phyloP scores from a whole-genome alignment of 805 yeast species.

The Kazachstania psychrophila region DNA sequence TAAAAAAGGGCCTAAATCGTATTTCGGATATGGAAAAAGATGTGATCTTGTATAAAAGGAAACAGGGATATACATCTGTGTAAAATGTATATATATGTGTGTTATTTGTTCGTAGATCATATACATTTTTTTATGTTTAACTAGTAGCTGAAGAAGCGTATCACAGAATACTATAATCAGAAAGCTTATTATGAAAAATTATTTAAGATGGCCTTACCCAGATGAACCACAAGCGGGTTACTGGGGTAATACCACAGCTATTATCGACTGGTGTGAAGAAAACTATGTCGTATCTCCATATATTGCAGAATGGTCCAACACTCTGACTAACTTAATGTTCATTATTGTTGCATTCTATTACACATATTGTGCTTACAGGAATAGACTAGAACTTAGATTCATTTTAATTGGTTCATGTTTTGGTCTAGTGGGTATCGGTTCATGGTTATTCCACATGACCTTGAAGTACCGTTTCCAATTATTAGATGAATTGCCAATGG shows the following conservation, averaged over 20 bases:
- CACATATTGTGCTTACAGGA: constrained; percentile 47
- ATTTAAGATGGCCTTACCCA: constrained; percentile 40
- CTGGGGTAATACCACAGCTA: constrained; percentile 83
- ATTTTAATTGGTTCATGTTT: constrained; percentile 68
- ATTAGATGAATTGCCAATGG: constrained; percentile 95
- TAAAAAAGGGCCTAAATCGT: no score
- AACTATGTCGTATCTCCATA: constrained; percentile 81
- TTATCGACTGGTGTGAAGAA: constrained; percentile 99
- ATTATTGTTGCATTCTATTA: constrained; percentile 53
- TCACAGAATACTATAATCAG: no score
- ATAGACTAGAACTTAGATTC: constrained; percentile 63
- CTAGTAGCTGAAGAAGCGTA: no score
- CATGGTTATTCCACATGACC: constrained; percentile 96
- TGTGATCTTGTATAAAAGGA: no score
- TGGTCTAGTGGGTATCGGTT: constrained; percentile 82
- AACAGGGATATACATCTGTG: no score
- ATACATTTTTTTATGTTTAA: no score
- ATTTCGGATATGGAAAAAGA: no score
- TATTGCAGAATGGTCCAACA: constrained; percentile 85
- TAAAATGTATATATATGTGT: no score
- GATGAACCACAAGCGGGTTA: constrained; percentile 46
- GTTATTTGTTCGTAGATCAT: no score
- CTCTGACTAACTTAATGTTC: constrained; percentile 62
- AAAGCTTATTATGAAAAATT: not conserved
- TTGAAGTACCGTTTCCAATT: constrained; percentile 80